These are phyloP conservation scores for Monotropa hypopitys DNA, from an alignment of 179 eudicot genomes.

Conservation along the genomic window DNA sequence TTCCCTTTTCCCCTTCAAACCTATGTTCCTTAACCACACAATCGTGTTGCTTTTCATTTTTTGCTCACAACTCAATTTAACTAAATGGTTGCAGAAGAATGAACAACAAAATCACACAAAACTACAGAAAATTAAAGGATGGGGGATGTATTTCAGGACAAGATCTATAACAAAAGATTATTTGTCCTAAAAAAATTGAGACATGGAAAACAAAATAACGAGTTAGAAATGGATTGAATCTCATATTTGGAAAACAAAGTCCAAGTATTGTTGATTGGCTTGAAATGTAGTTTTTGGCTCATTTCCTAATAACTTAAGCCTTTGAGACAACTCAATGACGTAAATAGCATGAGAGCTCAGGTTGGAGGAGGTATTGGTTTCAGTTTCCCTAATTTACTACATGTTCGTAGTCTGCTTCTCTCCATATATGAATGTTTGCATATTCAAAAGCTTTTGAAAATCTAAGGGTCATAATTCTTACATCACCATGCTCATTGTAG, in stretches of 20 bases:
- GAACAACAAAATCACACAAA: not conserved
- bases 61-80: not conserved
- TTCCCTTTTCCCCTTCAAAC: not conserved
- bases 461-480: no score
- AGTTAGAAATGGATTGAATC: not conserved
- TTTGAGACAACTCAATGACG: not conserved
- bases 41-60: not conserved
- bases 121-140: not conserved
- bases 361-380: not conserved
- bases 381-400: not conserved
- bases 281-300: not conserved
- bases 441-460: not conserved
- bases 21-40: not conserved
- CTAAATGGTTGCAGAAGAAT: not conserved
- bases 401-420: not conserved
- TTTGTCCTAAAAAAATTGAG: not conserved
- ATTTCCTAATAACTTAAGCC: not conserved
- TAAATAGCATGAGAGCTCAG: not conserved
- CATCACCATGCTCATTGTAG: no score
- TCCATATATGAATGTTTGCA: not conserved
- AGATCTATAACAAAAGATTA: not conserved
- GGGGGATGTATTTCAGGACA: not conserved
- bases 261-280: not conserved
- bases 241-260: not conserved
- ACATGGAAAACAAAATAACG: not conserved